Conservation (phyloP, 2,329 filamentous ascomycete species). For the Fusarium sp. region DNA sequence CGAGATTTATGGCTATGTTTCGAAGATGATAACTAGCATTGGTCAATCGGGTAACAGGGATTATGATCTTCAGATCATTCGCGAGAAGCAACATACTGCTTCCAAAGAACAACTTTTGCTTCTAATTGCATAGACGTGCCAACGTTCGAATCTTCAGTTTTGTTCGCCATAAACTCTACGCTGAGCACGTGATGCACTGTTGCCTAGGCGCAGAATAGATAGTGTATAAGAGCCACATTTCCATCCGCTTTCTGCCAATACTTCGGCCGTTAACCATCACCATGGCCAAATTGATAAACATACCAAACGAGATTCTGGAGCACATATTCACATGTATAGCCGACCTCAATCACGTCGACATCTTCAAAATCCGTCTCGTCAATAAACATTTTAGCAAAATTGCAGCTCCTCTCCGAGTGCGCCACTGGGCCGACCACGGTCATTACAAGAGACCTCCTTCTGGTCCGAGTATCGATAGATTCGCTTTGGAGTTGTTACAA, state of each 20-base stretch:
- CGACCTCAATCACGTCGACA: not conserved
- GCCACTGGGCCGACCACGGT: not conserved
- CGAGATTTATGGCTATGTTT: not conserved
- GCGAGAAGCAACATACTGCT: no score
- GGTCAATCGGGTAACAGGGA: no score
- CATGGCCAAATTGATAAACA: not conserved
- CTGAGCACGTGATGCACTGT: not conserved
- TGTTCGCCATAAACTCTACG: no score
- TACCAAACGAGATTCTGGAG: not conserved
- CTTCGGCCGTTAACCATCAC: not conserved
- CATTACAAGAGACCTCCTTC: not conserved
- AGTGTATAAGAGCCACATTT: not conserved
- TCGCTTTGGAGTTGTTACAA: not conserved
- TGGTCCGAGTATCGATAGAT: not conserved
- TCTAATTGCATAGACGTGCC: no score
- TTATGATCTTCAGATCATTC: no score
- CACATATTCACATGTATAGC: not conserved
- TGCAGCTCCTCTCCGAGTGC: not conserved
- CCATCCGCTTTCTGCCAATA: not conserved
- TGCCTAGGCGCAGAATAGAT: not conserved
- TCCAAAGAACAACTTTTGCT: no score
- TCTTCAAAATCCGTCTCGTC: not conserved
- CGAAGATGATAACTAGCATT: no score
- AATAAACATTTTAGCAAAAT: not conserved
- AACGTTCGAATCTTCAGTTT: no score